phyloP scores from a whole-genome alignment of 1,284 basidiomycete species.

The Cystobasidium sp. region DNA sequence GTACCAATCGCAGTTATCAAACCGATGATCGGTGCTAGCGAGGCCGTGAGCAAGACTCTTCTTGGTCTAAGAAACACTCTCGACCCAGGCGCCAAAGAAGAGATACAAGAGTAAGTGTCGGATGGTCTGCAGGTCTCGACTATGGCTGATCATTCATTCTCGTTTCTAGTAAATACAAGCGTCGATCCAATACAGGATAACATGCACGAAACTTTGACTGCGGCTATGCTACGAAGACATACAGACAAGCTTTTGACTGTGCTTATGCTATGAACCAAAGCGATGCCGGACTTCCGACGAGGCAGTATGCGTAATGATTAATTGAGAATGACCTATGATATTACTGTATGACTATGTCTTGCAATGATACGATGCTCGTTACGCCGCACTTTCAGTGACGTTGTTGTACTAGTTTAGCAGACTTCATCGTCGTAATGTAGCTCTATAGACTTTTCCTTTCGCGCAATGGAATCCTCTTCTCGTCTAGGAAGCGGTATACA shows the following conservation, averaged over 20 bases:
- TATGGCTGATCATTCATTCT: background rate
- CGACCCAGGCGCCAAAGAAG: slow-evolving; percentile 50
- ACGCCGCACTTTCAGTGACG: too few relatives aligned
- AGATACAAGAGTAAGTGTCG: slow-evolving; percentile 28
- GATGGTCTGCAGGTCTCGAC: background rate
- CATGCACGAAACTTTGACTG: background rate
- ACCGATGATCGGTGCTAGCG: slow-evolving; percentile 94
- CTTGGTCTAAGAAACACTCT: slow-evolving; percentile 81
- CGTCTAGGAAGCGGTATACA: too few relatives aligned
- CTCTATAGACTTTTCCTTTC: too few relatives aligned
- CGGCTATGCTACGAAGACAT: background rate
- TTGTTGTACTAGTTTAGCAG: too few relatives aligned
- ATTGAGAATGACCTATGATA: too few relatives aligned
- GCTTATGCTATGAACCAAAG: too few relatives aligned
- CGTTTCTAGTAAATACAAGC: slow-evolving; percentile 38
- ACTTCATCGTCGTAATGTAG: too few relatives aligned
- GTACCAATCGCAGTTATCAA: slow-evolving; percentile 95
- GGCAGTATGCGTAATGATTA: too few relatives aligned
- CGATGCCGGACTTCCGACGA: too few relatives aligned
- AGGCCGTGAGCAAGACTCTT: slow-evolving; percentile 92
- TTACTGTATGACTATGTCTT: too few relatives aligned
- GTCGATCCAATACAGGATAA: slow-evolving; percentile 8
- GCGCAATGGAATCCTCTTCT: too few relatives aligned
- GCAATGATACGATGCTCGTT: too few relatives aligned
- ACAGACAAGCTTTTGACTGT: background rate